A percentile compares a stretch with the other conserved stretches of the same genome.
Evolutionary conservation across 2,329 filamentous ascomycete species (phyloP).

Genomic region (Cytospora piceicola): DNA sequence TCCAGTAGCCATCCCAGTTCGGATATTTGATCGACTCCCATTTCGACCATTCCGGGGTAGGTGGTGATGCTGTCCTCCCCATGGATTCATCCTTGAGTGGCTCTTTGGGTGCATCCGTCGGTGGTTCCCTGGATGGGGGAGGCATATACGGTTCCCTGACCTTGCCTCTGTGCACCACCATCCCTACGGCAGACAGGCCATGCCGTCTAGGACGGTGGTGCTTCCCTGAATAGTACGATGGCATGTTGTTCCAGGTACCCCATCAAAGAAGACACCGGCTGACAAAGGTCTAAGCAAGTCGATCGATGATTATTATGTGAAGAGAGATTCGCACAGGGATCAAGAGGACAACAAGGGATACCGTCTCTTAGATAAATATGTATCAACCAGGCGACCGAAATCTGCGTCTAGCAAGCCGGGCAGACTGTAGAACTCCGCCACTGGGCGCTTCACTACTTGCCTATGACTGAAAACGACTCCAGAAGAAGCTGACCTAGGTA

Average conservation of each 20-base stretch:
- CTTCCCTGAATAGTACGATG: constrained; percentile 23
- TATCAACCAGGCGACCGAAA: not conserved
- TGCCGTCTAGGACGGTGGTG: constrained; percentile 11
- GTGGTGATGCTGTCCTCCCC: not conserved
- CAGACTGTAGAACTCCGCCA: constrained; percentile 1
- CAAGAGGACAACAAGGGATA: not conserved
- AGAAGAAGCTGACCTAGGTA: constrained; percentile 16
- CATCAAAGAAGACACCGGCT: not conserved
- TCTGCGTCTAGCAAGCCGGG: constrained; percentile 9
- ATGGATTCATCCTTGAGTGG: constrained; percentile 3
- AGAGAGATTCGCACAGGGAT: not conserved
- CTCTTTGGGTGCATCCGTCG: constrained; percentile 11
- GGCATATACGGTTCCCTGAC: constrained; percentile 6
- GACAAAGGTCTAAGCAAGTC: not conserved
- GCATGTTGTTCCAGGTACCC: constrained; percentile 7
- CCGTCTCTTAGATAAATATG: not conserved
- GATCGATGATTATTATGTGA: not conserved
- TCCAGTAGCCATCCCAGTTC: constrained; percentile 28
- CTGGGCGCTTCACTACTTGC: constrained; percentile 22
- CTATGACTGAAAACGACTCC: not conserved
- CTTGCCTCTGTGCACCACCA: not conserved
- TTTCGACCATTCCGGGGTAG: constrained; percentile 21
- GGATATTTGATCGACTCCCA: constrained; percentile 19
- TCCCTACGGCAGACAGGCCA: constrained; percentile 1
- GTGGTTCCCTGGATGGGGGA: constrained; percentile 4